phyloP scores from a whole-genome alignment of 208 protist species.

The Crithidia bombi region DNA sequence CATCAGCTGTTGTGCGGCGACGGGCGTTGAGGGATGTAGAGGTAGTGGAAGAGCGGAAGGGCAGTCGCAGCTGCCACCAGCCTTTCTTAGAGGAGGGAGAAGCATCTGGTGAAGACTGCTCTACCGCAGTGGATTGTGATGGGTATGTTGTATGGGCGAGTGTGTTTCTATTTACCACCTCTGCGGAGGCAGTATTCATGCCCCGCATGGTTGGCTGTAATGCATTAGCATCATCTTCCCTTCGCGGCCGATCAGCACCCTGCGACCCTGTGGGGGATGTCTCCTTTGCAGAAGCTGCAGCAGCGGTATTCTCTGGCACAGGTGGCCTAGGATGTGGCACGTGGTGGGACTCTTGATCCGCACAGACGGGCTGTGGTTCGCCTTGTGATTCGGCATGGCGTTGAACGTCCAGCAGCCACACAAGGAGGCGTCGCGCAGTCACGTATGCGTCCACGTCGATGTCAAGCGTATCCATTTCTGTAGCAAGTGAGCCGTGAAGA shows the following conservation, averaged over 20 bases:
- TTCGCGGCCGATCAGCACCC: too few species aligned
- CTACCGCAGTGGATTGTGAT: too few species aligned
- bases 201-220: too few species aligned
- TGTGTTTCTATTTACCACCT: too few species aligned
- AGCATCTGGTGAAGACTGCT: not conserved
- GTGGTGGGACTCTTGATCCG: not conserved
- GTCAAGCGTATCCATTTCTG: not conserved
- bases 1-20: not conserved
- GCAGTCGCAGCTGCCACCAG: not conserved
- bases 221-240: too few species aligned
- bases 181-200: too few species aligned
- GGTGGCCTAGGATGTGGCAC: not conserved
- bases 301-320: too few species aligned
- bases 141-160: too few species aligned
- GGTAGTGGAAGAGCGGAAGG: not conserved
- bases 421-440: slow-evolving; percentile 18
- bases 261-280: too few species aligned
- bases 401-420: slow-evolving; percentile 11
- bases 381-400: too few species aligned
- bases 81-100: not conserved
- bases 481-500: not conserved
- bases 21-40: not conserved
- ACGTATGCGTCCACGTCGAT: slow-evolving; percentile 12
- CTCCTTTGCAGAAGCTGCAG: not conserved
- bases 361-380: not conserved